A percentile compares a stretch with the other conserved stretches of the same genome.
Evolutionary conservation across 192 early-diverging fungal species (phyloP).

Genomic region (Mortierella antarctica): DNA sequence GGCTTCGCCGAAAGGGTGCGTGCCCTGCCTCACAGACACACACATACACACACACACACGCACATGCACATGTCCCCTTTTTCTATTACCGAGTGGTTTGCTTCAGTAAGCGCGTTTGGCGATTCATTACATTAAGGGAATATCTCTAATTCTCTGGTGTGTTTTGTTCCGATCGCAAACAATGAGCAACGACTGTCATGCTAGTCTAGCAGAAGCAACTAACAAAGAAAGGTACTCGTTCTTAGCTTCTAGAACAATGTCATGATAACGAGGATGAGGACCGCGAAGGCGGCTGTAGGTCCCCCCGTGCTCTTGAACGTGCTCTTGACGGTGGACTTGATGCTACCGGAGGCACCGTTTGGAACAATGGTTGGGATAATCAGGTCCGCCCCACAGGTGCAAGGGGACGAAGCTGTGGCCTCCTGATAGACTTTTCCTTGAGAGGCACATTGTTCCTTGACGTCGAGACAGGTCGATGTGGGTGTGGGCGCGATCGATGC

Average conservation of each 20-base stretch:
- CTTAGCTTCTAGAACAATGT: conserved; percentile 19
- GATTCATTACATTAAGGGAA: no score
- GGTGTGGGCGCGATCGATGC: conserved; percentile 1
- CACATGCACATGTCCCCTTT: neutral
- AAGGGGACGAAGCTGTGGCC: conserved; percentile 13
- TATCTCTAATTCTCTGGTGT: no score
- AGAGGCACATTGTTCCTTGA: conserved; percentile 41
- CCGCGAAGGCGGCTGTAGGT: conserved; percentile 18
- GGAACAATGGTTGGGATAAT: conserved; percentile 17
- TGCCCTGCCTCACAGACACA: no score
- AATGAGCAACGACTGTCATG: no score
- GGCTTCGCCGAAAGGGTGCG: no score
- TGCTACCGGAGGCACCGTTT: conserved; percentile 4
- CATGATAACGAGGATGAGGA: conserved; percentile 25
- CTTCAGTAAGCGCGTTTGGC: no score
- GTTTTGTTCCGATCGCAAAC: no score
- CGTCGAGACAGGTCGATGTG: conserved; percentile 25
- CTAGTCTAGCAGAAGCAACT: neutral
- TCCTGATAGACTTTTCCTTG: conserved; percentile 22
- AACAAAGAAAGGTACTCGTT: conserved; percentile 1
- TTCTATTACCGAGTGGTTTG: neutral
- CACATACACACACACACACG: no score
- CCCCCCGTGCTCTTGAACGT: conserved; percentile 36
- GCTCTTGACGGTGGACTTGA: conserved; percentile 17
- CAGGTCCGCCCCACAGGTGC: conserved; percentile 16